phyloP scores from a whole-genome alignment of 2,329 filamentous ascomycete genomes.

The Beauveria caledonica region DNA sequence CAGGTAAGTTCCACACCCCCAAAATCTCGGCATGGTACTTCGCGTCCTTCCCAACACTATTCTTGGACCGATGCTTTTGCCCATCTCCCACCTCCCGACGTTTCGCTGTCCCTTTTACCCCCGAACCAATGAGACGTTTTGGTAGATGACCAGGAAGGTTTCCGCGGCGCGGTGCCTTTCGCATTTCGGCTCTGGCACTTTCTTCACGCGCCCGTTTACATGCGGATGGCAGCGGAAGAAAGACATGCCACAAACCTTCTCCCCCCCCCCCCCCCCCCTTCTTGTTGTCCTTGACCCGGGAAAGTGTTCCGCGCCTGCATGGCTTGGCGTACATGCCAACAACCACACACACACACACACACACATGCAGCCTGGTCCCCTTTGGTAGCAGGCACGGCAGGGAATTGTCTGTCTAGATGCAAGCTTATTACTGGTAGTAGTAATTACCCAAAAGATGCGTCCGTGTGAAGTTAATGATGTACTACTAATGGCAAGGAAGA shows the following conservation, averaged over 20 bases:
- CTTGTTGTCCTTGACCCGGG: not conserved
- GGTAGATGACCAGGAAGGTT: not conserved
- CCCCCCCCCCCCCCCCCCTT: not conserved
- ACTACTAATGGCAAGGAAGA: too few species aligned
- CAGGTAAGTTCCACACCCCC: not conserved
- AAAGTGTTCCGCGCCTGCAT: not conserved
- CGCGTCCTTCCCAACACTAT: too few species aligned
- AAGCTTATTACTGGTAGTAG: not conserved
- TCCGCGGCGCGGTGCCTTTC: not conserved
- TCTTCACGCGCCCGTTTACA: not conserved
- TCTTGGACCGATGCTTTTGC: not conserved
- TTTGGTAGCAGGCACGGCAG: too few species aligned
- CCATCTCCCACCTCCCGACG: too few species aligned
- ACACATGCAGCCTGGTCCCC: not conserved
- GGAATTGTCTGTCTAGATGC: not conserved
- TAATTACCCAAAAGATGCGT: not conserved
- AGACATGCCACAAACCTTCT: not conserved
- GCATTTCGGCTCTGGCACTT: not conserved
- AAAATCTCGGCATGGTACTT: not conserved
- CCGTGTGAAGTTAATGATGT: not conserved
- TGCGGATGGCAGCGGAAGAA: slow-evolving; percentile 5
- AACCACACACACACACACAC: not conserved
- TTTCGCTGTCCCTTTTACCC: too few species aligned
- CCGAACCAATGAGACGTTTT: not conserved
- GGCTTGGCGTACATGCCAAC: slow-evolving; percentile 1